A percentile compares a stretch with the other conserved stretches of the same genome.
Evolutionary conservation across 805 yeast genomes (phyloP).

Genomic region (Candida tallmaniae): DNA sequence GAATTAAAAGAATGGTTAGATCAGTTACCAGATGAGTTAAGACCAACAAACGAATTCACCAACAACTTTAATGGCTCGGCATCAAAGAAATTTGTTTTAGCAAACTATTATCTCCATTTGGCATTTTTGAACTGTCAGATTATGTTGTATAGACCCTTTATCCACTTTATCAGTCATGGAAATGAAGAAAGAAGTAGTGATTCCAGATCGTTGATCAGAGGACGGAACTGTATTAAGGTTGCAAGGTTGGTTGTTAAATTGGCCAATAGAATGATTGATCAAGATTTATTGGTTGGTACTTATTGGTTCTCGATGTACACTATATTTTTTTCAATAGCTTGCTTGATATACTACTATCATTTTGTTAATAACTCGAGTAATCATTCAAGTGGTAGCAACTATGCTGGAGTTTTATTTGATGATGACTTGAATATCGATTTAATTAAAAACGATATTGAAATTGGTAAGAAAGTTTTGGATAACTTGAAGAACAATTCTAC

Average conservation of each 20-base stretch:
- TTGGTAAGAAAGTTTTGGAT: conserved; percentile 71
- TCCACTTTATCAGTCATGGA: conserved; percentile 71
- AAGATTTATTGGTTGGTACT: conserved; percentile 70
- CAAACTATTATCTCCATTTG: conserved; percentile 68
- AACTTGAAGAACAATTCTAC: conserved; percentile 66
- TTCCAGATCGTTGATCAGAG: conserved; percentile 63
- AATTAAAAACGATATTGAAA: conserved; percentile 73
- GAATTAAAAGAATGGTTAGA: conserved; percentile 72
- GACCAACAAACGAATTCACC: conserved; percentile 61
- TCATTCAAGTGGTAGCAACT: conserved; percentile 28
- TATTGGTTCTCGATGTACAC: conserved; percentile 93
- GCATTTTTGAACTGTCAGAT: conserved; percentile 75
- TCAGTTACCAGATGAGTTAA: conserved; percentile 63
- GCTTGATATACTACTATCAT: conserved; percentile 77
- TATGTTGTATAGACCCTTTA: conserved; percentile 81
- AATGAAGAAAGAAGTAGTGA: conserved; percentile 33
- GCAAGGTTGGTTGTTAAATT: conserved; percentile 78
- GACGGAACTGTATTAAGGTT: conserved; percentile 78
- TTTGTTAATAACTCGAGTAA: conserved; percentile 29
- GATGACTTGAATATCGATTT: conserved; percentile 48
- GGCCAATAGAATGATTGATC: conserved; percentile 74
- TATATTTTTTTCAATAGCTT: conserved; percentile 82
- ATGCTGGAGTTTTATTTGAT: conserved; percentile 42
- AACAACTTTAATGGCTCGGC: conserved; percentile 14
- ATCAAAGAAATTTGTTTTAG: conserved; percentile 60